These are phyloP conservation scores for Amphicarpaea edgeworthii DNA, from an alignment of 306 rosid species.

Conservation along the genomic window DNA sequence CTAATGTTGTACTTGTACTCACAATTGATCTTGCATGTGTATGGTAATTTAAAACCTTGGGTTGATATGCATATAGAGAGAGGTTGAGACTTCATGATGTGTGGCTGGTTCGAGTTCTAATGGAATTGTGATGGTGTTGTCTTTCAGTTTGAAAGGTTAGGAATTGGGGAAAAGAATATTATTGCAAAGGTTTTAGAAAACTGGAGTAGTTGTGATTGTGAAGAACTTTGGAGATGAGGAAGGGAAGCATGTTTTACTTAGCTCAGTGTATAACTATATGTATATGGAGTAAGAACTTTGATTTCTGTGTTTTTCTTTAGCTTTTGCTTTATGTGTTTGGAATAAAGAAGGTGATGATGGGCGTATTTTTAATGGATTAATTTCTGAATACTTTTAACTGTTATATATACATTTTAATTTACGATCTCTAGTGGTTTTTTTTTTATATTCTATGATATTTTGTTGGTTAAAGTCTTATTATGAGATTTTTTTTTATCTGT, in stretches of 20 bases:
- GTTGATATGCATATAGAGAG: background rate
- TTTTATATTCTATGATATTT: background rate
- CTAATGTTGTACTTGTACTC: background rate
- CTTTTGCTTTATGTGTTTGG: conserved; percentile 49
- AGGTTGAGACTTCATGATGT: background rate
- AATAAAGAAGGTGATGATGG: conserved; percentile 54
- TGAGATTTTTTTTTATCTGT: background rate
- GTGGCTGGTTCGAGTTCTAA: conserved; percentile 26
- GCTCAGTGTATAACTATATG: conserved; percentile 56
- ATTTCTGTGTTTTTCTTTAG: conserved; percentile 25
- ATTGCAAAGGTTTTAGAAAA: background rate
- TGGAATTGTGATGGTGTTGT: background rate
- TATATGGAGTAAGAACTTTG: conserved; percentile 53
- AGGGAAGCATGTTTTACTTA: conserved; percentile 35
- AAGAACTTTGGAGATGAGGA: conserved; percentile 1
- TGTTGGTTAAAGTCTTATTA: conserved; percentile 35
- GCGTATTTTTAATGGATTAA: conserved; percentile 26
- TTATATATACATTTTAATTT: background rate
- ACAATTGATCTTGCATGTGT: background rate
- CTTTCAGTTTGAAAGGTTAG: conserved; percentile 14
- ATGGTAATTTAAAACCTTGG: background rate
- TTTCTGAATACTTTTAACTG: conserved; percentile 36
- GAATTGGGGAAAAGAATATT: conserved; percentile 33
- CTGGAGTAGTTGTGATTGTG: conserved; percentile 36
- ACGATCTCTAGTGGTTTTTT: conserved; percentile 1